phyloP scores from a whole-genome alignment of 257 asterid genomes.

The Verbena officinalis region DNA sequence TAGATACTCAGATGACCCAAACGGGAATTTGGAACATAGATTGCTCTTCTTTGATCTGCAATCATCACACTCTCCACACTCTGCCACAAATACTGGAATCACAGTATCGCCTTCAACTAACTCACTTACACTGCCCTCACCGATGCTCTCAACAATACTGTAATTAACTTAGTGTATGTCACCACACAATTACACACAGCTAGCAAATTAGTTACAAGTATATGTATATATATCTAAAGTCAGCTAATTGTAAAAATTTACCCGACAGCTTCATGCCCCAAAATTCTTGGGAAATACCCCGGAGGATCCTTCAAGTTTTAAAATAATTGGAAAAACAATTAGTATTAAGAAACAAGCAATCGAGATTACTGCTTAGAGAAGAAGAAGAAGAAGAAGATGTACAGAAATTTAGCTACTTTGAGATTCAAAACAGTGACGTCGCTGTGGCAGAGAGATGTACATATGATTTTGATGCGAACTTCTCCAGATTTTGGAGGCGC shows the following conservation, averaged over 20 bases:
- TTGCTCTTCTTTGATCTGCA: slow-evolving; percentile 87
- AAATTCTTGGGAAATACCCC: slow-evolving; percentile 63
- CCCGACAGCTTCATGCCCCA: slow-evolving; percentile 91
- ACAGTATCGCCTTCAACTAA: slow-evolving; percentile 68
- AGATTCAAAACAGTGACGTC: slow-evolving; percentile 64
- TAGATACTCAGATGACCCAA: slow-evolving; percentile 46
- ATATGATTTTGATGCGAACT: slow-evolving; percentile 76
- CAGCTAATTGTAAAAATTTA: slow-evolving; percentile 20
- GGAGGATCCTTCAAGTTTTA: slow-evolving; percentile 49
- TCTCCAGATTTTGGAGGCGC: slow-evolving; percentile 64
- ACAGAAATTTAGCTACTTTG: slow-evolving; percentile 43
- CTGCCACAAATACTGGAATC: slow-evolving; percentile 70
- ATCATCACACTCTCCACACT: slow-evolving; percentile 73
- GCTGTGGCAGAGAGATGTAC: slow-evolving; percentile 74
- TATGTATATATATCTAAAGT: no score
- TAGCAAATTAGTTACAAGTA: no score
- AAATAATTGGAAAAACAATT: neutral
- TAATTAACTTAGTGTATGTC: no score
- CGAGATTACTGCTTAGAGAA: no score
- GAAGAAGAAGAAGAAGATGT: no score
- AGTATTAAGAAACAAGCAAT: no score
- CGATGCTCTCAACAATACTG: slow-evolving; percentile 89
- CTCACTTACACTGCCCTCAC: slow-evolving; percentile 61
- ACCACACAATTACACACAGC: no score
- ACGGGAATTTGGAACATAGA: slow-evolving; percentile 68